Evolutionary conservation across 176 grass and related monocot genomes (phyloP).

Genomic region (Neostapfia colusana): DNA sequence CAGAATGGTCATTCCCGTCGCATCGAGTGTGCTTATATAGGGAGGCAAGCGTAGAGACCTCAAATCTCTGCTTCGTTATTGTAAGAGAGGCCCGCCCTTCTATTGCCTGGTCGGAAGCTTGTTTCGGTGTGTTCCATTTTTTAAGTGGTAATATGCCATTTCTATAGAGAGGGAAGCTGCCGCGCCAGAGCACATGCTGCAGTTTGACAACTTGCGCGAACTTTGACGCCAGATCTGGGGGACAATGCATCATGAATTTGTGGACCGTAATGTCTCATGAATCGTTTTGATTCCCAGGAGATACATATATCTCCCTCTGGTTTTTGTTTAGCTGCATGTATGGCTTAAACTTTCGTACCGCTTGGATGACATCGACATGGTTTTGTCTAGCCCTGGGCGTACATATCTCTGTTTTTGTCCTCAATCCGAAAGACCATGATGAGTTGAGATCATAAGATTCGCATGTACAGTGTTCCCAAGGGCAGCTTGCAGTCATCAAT

Average conservation of each 20-base stretch:
- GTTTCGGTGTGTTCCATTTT: too few species aligned
- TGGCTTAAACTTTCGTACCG: conserved; percentile 3
- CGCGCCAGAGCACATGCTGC: conserved; percentile 29
- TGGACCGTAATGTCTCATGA: conserved; percentile 27
- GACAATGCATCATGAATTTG: conserved; percentile 11
- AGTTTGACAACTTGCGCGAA: conserved; percentile 18
- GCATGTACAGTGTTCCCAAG: not conserved
- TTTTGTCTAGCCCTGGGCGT: conserved; percentile 37
- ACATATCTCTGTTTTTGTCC: conserved; percentile 38
- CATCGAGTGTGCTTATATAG: conserved; percentile 39
- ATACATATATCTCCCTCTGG: conserved; percentile 21
- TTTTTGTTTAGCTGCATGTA: not conserved
- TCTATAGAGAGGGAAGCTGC: conserved; percentile 5
- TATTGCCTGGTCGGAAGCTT: too few species aligned
- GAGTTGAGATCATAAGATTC: not conserved
- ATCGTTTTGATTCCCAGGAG: conserved; percentile 28
- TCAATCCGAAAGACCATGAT: not conserved
- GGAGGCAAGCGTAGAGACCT: not conserved
- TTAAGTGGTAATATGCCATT: not conserved
- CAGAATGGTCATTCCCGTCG: not conserved
- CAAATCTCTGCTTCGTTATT: not conserved
- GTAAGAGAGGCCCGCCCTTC: too few species aligned
- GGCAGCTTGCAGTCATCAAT: not conserved
- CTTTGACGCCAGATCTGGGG: conserved; percentile 33
- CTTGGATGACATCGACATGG: conserved; percentile 8